These are phyloP conservation scores for Camellia japonica DNA, from an alignment of 148 eudicot species.

Conservation along the genomic window DNA sequence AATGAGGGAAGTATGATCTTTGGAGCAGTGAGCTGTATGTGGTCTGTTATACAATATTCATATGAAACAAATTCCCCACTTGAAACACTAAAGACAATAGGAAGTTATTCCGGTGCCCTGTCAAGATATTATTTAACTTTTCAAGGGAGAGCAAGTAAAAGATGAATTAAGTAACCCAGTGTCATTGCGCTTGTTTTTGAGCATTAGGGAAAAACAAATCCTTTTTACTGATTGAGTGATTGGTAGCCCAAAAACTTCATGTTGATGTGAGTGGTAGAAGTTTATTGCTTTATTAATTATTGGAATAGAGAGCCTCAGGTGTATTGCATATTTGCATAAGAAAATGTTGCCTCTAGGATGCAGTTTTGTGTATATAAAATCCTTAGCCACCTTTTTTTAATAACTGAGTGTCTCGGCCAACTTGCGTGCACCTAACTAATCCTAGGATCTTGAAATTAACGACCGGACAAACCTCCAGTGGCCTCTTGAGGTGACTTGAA, in stretches of 20 bases:
- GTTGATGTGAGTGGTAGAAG: background rate
- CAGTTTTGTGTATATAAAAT: background rate
- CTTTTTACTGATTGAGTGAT: background rate
- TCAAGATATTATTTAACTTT: background rate
- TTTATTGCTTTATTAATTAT: background rate
- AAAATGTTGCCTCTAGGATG: background rate
- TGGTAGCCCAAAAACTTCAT: background rate
- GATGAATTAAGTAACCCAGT: background rate
- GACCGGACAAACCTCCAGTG: no score
- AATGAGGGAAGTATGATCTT: background rate
- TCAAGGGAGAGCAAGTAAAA: background rate
- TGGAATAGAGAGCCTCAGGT: background rate
- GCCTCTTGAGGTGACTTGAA: no score
- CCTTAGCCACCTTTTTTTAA: background rate
- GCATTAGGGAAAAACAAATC: background rate
- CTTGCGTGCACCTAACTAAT: no score
- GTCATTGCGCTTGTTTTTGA: background rate
- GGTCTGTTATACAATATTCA: background rate
- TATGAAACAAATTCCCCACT: background rate
- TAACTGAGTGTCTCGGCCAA: no score
- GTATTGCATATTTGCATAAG: background rate
- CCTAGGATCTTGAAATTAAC: no score
- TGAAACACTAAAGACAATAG: background rate
- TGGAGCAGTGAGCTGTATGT: background rate
- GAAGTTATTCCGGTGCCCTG: background rate